A percentile compares a stretch with the other conserved stretches of the same genome.
Evolutionary conservation across 352 stramenopile genomes (phyloP).

Genomic region (Phytophthora aleatoria): DNA sequence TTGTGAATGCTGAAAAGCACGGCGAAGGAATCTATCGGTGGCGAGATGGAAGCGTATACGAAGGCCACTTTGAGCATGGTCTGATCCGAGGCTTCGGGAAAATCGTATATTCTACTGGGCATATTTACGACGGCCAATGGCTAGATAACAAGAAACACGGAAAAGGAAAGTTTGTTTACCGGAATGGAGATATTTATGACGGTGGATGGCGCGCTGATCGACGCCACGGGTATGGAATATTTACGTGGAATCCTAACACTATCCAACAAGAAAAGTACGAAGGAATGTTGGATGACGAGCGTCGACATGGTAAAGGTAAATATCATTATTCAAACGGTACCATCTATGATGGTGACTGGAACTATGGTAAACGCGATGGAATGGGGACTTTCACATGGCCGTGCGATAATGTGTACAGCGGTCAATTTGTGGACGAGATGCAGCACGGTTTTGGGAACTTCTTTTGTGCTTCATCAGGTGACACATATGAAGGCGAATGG

Average conservation of each 20-base stretch:
- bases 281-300: conserved; percentile 67
- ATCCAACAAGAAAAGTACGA: conserved; percentile 80
- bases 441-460: conserved; percentile 85
- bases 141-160: conserved; percentile 78
- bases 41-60: conserved; percentile 82
- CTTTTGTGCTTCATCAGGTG: conserved; percentile 42
- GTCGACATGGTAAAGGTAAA: conserved; percentile 60
- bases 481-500: conserved; percentile 84
- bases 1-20: conserved; percentile 71
- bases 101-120: conserved; percentile 66
- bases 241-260: conserved; percentile 64
- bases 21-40: conserved; percentile 63
- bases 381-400: conserved; percentile 81
- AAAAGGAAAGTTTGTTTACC: conserved; percentile 74
- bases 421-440: conserved; percentile 79
- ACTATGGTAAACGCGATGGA: conserved; percentile 70
- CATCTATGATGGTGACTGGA: conserved; percentile 71
- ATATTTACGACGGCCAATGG: conserved; percentile 73
- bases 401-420: conserved; percentile 86
- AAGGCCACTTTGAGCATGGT: conserved; percentile 70
- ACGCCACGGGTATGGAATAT: conserved; percentile 58
- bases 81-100: conserved; percentile 63
- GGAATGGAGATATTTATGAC: conserved; percentile 84
- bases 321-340: conserved; percentile 73
- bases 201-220: conserved; percentile 72